Evolutionary conservation across 139 green algal species (phyloP).

Genomic region (Nannochloris sp.): DNA sequence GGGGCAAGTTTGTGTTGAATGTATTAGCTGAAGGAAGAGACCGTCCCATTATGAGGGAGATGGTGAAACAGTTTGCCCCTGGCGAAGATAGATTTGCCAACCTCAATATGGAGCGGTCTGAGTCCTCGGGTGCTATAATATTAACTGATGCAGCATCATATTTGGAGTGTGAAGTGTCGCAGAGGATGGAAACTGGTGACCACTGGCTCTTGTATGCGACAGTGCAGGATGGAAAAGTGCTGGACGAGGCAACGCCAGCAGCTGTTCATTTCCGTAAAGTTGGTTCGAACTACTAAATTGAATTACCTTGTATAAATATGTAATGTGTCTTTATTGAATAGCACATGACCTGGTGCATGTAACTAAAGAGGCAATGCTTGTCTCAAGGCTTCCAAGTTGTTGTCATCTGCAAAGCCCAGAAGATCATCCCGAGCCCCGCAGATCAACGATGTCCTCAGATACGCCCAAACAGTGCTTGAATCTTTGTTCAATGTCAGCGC

Average conservation of each 20-base stretch:
- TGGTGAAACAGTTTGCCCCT: constrained; percentile 74
- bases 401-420: constrained; percentile 41
- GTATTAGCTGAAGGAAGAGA: constrained; percentile 65
- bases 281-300: constrained; percentile 21
- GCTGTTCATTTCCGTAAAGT: constrained; percentile 58
- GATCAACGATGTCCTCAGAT: constrained; percentile 79
- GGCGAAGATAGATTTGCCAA: constrained; percentile 75
- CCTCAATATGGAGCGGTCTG: constrained; percentile 35
- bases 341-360: background rate
- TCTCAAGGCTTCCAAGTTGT: constrained; percentile 50
- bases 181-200: constrained; percentile 74
- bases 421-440: constrained; percentile 60
- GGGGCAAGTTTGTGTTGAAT: constrained; percentile 72
- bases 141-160: constrained; percentile 41
- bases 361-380: constrained; percentile 27
- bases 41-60: constrained; percentile 51
- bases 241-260: constrained; percentile 43
- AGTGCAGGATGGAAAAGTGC: constrained; percentile 62
- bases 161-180: constrained; percentile 56
- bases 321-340: background rate
- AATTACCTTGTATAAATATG: background rate
- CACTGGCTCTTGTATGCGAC: constrained; percentile 72
- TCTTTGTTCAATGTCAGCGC: constrained; percentile 79
- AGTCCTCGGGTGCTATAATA: constrained; percentile 38
- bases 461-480: constrained; percentile 80